phyloP scores from a whole-genome alignment of 768 basidiomycete genomes.

The Boletus fagicola region DNA sequence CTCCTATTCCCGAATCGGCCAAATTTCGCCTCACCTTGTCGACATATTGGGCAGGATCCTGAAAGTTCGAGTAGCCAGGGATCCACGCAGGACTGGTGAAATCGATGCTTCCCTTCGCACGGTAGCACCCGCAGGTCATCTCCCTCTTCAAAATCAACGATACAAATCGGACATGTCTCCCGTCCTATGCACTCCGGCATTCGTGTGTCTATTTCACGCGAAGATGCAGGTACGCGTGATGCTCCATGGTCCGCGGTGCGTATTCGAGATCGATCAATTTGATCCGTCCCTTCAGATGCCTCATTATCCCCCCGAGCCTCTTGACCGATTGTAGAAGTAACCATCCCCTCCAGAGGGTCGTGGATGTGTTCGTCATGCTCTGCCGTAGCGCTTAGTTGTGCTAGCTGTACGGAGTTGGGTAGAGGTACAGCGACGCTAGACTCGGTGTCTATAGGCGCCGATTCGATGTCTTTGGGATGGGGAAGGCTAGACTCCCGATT shows the following conservation, averaged over 20 bases:
- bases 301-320: constrained; percentile 1
- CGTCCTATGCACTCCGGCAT: constrained; percentile 68
- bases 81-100: constrained; percentile 89
- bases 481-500: constrained; percentile 11
- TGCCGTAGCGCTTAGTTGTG: not conserved
- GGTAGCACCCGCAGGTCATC: constrained; percentile 89
- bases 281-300: constrained; percentile 7
- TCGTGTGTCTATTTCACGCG: constrained; percentile 37
- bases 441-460: not conserved
- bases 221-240: not conserved
- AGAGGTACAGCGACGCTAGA: not conserved
- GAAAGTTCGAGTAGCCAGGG: constrained; percentile 91
- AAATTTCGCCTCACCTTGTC: constrained; percentile 61
- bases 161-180: constrained; percentile 93
- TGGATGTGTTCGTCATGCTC: not conserved
- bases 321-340: not conserved
- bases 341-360: not conserved
- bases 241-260: not conserved
- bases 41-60: constrained; percentile 87
- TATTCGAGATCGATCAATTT: not conserved
- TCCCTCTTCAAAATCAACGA: constrained; percentile 90
- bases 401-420: constrained; percentile 12
- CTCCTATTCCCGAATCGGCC: not conserved
- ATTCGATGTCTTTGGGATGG: constrained; percentile 35
- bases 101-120: constrained; percentile 87